phyloP scores from a whole-genome alignment of 345 rosid species.

The Orychophragmus violaceus region DNA sequence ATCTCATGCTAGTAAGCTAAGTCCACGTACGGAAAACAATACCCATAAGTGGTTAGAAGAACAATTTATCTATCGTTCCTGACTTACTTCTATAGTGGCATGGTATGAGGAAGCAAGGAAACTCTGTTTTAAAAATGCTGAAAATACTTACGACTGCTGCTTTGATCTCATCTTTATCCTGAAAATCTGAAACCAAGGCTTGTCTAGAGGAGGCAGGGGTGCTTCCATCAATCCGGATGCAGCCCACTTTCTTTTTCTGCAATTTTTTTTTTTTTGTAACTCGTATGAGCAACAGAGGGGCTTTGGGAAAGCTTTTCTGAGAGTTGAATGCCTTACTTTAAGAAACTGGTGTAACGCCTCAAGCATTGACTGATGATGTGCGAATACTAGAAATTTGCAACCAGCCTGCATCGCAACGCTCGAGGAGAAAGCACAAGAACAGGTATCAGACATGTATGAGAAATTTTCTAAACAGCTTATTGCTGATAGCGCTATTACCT shows the following conservation, averaged over 20 bases:
- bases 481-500: constrained; percentile 41
- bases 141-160: constrained; percentile 69
- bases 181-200: constrained; percentile 77
- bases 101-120: neutral
- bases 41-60: neutral
- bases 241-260: constrained; percentile 86
- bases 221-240: constrained; percentile 88
- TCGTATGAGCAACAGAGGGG: constrained; percentile 16
- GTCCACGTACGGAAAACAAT: neutral
- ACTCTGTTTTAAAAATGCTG: neutral
- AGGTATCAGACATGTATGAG: constrained; percentile 1
- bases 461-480: neutral
- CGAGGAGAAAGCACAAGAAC: constrained; percentile 10
- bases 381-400: constrained; percentile 93
- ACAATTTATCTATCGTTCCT: too few species aligned
- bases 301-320: constrained; percentile 4
- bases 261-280: constrained; percentile 29
- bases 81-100: neutral
- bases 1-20: neutral
- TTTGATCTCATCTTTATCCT: constrained; percentile 64
- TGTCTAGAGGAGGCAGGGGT: constrained; percentile 72
- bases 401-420: constrained; percentile 57
- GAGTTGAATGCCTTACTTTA: constrained; percentile 47
- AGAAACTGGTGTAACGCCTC: constrained; percentile 72
- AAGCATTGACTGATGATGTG: constrained; percentile 86